Base-by-base conservation (phyloP, 805 yeast species). In the Clavispora fructus region DNA sequence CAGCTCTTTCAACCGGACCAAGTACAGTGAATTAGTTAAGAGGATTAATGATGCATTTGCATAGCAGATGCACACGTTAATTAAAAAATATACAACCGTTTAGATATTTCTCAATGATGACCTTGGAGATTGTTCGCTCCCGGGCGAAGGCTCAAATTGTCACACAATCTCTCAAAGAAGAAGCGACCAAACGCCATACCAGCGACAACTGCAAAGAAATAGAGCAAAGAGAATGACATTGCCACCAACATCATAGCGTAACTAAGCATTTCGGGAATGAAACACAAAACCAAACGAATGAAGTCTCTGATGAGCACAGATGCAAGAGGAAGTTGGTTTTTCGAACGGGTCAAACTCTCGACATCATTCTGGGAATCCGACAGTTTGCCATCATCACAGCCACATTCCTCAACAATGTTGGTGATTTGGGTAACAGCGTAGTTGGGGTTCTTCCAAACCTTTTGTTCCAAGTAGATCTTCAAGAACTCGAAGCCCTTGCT, bases 241-340 rank as follows among this genome's bases (percentile, higher is more conserved):
- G 85, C 85, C 13, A 82, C 90, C 67, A 86, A 73, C 95, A 86
- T 86, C 56, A 86, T 64, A 31, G 83, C 83, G 59, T 82, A 86
- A 11, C 85, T 83, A 41, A 86, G 59, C 73, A 85, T 69, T 17
- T 86, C 84, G 3, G 86, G 78, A 14, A 79, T 60, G 51, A 86
- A 81, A 10, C 82, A 74, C 23, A 86, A 52, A 0, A 74, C 31
- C 14, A 83, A 63, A 55, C 92, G 70, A 7, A 83, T 69, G 4
- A 74, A 40, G 64, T 86, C 89, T 60, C 82, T 70, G 33, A 66
- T 56, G 6, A 75, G 42, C 1, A 47, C 49, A 14, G 37, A 39
- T 11, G 41, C 48, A 33, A 45, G 43, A 5, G 47, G 41, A 25
- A 40, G 41, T 23, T 40, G 35, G 19, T 45, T 46, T 30, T 41